phyloP scores from a whole-genome alignment of 2,329 filamentous ascomycete species.

The Penicillium thymicola region DNA sequence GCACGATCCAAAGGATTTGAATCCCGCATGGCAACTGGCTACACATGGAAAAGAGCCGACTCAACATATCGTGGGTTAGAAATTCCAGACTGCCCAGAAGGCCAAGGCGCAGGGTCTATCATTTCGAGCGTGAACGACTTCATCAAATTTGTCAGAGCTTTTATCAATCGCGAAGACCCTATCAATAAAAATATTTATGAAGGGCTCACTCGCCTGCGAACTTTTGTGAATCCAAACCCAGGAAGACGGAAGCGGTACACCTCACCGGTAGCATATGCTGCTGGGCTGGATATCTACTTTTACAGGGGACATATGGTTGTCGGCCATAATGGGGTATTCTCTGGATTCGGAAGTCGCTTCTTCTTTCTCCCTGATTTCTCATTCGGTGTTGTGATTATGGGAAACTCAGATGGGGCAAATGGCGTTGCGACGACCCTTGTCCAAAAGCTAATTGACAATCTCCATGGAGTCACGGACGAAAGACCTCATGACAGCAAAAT shows the following conservation, averaged over 20 bases:
- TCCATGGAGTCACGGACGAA: constrained; percentile 18
- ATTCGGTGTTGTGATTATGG: constrained; percentile 31
- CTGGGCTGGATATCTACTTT: constrained; percentile 26
- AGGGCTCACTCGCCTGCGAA: constrained; percentile 24
- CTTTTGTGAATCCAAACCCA: constrained; percentile 17
- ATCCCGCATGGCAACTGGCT: constrained; percentile 43
- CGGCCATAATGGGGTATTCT: constrained; percentile 28
- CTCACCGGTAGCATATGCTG: constrained; percentile 25
- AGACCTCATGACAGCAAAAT: not conserved
- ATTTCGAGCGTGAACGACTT: constrained; percentile 35
- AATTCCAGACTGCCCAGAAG: constrained; percentile 29
- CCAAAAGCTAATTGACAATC: constrained; percentile 25
- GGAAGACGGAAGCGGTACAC: constrained; percentile 17
- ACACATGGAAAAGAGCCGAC: constrained; percentile 37
- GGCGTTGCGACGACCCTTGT: constrained; percentile 15
- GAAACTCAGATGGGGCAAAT: constrained; percentile 22
- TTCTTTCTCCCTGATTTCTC: constrained; percentile 29
- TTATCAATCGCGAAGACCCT: constrained; percentile 28
- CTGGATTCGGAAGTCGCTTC: constrained; percentile 25
- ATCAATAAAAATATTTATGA: constrained; percentile 24
- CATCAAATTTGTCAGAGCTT: constrained; percentile 28
- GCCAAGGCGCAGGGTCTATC: constrained; percentile 46
- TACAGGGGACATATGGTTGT: constrained; percentile 31
- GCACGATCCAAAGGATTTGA: constrained; percentile 21
- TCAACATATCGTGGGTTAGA: constrained; percentile 24